Evolutionary conservation across 495 filamentous ascomycete species (phyloP).

Genomic region (Penicillium longicatenatum): DNA sequence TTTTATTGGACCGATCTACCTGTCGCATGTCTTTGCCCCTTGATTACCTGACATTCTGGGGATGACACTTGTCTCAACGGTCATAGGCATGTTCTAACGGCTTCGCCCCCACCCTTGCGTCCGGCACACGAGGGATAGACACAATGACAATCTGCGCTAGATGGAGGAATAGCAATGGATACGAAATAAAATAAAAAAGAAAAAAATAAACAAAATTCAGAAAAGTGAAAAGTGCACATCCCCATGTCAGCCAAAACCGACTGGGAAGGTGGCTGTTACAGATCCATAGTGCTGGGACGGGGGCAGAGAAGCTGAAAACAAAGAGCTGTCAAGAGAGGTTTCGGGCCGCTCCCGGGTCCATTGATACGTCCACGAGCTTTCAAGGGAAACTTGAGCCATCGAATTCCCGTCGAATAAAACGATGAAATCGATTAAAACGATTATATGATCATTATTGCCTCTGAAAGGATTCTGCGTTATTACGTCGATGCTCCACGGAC

Average conservation of each 20-base stretch:
- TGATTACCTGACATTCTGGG: slow-evolving; percentile 15
- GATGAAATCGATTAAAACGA: too few relatives aligned
- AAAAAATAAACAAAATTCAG: neutral
- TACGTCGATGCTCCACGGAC: neutral
- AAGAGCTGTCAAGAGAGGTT: slow-evolving; percentile 29
- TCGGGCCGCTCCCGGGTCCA: slow-evolving; percentile 33
- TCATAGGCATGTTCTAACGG: slow-evolving; percentile 24
- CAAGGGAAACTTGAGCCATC: neutral
- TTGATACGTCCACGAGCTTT: neutral
- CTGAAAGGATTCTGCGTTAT: neutral
- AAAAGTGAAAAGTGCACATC: neutral
- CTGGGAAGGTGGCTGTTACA: slow-evolving; percentile 8
- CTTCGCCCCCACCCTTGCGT: slow-evolving; percentile 21
- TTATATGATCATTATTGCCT: neutral
- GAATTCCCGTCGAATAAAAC: too few relatives aligned
- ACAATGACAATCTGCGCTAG: neutral
- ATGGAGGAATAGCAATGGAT: too few relatives aligned
- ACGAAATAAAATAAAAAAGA: neutral
- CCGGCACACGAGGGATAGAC: slow-evolving; percentile 15
- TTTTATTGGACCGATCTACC: neutral
- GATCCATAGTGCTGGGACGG: slow-evolving; percentile 3
- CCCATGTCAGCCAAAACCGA: neutral
- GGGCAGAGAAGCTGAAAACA: neutral
- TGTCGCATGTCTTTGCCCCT: neutral
- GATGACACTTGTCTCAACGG: slow-evolving; percentile 30